Conservation (phyloP, 768 basidiomycete species). For the Suillus plorans region DNA sequence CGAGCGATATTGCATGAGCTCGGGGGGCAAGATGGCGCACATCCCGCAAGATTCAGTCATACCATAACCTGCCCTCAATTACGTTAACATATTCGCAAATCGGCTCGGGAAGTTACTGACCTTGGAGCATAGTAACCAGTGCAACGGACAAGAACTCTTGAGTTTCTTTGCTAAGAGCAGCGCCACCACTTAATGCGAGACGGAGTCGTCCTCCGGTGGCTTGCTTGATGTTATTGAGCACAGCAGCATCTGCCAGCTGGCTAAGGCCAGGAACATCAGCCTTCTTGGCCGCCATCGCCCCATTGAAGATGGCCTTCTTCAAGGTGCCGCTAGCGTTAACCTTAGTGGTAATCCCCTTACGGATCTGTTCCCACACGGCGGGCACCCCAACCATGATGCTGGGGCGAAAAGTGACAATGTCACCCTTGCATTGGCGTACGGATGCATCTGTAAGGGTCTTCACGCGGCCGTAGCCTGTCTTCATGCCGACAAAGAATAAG, state of each 20-base stretch:
- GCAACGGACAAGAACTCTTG: constrained; percentile 87
- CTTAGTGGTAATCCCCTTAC: constrained; percentile 89
- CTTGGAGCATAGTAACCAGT: constrained; percentile 83
- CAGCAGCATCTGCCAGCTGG: constrained; percentile 68
- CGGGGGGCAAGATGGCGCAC: constrained; percentile 86
- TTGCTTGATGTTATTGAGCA: constrained; percentile 73
- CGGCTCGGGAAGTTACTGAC: constrained; percentile 39
- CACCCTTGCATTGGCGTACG: constrained; percentile 87
- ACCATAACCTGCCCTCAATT: constrained; percentile 67
- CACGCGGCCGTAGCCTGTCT: constrained; percentile 85
- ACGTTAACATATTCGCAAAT: constrained; percentile 7
- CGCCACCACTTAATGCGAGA: constrained; percentile 81
- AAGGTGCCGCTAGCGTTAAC: constrained; percentile 66
- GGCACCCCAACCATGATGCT: constrained; percentile 95
- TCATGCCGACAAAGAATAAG: constrained; percentile 75
- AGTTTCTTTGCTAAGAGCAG: constrained; percentile 80
- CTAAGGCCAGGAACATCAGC: constrained; percentile 63
- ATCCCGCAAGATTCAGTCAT: constrained; percentile 97
- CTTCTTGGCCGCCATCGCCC: constrained; percentile 76
- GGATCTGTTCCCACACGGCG: constrained; percentile 95
- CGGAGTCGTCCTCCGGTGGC: constrained; percentile 89
- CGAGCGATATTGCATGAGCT: constrained; percentile 66
- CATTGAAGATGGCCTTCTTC: constrained; percentile 78
- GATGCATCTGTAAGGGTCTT: constrained; percentile 95
- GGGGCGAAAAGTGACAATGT: constrained; percentile 80